phyloP scores from a whole-genome alignment of 73 alveolate species.

The Uronychia setigera region DNA sequence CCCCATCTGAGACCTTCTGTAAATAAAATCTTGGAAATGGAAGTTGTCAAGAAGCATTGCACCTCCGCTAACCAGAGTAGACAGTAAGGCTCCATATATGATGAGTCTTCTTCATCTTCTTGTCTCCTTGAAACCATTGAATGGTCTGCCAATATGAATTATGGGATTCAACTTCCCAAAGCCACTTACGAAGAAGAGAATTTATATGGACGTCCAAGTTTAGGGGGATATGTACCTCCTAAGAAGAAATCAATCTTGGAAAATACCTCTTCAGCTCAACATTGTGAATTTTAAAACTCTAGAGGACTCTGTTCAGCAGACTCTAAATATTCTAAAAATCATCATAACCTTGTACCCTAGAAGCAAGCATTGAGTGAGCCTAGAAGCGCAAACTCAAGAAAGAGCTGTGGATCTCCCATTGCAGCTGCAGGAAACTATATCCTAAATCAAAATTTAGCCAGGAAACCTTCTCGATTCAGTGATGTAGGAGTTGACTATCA shows the following conservation, averaged over 20 bases:
- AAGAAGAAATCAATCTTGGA: too few species aligned
- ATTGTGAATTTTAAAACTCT: too few species aligned
- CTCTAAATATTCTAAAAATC: background rate
- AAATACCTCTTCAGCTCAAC: too few species aligned
- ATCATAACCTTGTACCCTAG: background rate
- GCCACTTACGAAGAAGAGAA: background rate
- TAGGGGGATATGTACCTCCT: too few species aligned
- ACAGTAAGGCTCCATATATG: background rate
- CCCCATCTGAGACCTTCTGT: conserved; percentile 88
- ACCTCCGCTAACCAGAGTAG: background rate
- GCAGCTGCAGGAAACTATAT: background rate
- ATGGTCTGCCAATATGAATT: background rate
- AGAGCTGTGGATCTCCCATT: background rate
- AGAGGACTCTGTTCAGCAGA: background rate
- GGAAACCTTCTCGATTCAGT: background rate
- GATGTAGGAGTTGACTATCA: background rate
- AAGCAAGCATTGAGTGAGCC: background rate
- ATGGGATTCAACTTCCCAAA: background rate
- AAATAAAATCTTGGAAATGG: conserved; percentile 52
- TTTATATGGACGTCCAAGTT: background rate
- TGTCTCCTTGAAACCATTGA: background rate
- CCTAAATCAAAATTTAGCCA: background rate
- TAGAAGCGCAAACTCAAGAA: background rate
- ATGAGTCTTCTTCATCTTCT: background rate
- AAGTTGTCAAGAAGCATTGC: background rate